Percentiles rank a stretch among this genome's conserved stretches.
These are phyloP conservation scores for Phytophthora agathidicida DNA, from an alignment of 352 stramenopile species.

Conservation along the genomic window DNA sequence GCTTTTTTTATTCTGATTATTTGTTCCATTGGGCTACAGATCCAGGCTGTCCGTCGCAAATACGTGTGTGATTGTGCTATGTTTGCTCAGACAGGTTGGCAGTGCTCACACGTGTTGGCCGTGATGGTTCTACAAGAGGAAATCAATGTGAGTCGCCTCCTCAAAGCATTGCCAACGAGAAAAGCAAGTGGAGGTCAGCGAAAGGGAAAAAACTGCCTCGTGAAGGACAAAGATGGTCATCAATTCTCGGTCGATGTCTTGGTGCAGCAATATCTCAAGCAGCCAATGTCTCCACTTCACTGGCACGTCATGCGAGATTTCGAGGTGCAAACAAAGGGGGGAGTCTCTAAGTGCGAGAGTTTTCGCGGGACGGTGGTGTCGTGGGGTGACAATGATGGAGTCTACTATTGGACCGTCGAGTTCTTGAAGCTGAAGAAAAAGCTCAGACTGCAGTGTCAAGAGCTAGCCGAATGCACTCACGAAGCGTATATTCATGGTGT, in stretches of 20 bases:
- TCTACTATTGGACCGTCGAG: constrained; percentile 2
- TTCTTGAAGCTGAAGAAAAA: background rate
- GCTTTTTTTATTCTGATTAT: background rate
- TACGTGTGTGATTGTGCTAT: constrained; percentile 9
- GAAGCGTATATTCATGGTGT: background rate
- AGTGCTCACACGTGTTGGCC: constrained; percentile 13
- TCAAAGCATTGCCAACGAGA: constrained; percentile 1
- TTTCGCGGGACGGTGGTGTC: constrained; percentile 1
- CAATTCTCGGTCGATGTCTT: constrained; percentile 5
- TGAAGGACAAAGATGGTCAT: background rate
- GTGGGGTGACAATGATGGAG: constrained; percentile 1
- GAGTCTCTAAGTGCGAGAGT: background rate
- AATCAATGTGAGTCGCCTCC: background rate
- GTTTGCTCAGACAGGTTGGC: constrained; percentile 8
- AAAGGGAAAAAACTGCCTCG: background rate
- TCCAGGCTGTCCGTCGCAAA: constrained; percentile 4
- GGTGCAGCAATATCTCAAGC: background rate
- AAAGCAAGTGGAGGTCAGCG: constrained; percentile 9
- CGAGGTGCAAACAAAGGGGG: background rate
- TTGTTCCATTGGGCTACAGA: background rate
- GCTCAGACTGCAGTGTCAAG: background rate
- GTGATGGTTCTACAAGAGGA: constrained; percentile 9
- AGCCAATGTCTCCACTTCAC: background rate
- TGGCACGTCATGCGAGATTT: constrained; percentile 14
- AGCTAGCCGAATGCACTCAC: background rate